phyloP scores from a whole-genome alignment of 2,329 filamentous ascomycete species.

The Botrytis deweyae region DNA sequence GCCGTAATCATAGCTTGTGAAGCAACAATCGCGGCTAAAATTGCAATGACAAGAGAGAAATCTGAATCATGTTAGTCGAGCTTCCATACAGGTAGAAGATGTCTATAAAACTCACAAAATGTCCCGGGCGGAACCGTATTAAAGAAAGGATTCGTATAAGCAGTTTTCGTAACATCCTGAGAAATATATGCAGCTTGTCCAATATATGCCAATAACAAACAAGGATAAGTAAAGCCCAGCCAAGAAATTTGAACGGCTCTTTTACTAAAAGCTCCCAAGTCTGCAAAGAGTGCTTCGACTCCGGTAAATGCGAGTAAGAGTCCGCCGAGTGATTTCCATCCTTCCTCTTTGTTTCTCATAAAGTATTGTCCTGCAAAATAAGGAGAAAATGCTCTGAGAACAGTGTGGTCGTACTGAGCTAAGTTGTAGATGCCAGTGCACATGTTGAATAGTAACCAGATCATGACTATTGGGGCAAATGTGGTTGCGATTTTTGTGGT shows the following conservation, averaged over 20 bases:
- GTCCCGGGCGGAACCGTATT: conserved; percentile 65
- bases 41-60: conserved; percentile 65
- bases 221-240: conserved; percentile 67
- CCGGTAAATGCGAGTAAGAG: conserved; percentile 74
- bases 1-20: conserved; percentile 78
- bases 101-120: conserved; percentile 45
- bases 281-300: conserved; percentile 76
- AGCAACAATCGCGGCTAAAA: conserved; percentile 71
- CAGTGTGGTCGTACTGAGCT: conserved; percentile 50
- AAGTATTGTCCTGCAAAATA: conserved; percentile 62
- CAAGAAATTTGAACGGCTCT: conserved; percentile 71
- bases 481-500: conserved; percentile 57
- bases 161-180: conserved; percentile 50
- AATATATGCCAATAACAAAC: conserved; percentile 48
- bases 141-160: conserved; percentile 73
- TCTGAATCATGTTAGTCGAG: conserved; percentile 35
- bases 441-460: conserved; percentile 66
- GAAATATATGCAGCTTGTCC: conserved; percentile 75
- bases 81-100: neutral
- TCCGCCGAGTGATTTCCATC: conserved; percentile 67
- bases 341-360: conserved; percentile 55
- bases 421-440: conserved; percentile 64
- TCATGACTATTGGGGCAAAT: conserved; percentile 65
- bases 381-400: conserved; percentile 56
- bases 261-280: conserved; percentile 71